Conservation (phyloP, 2,329 filamentous ascomycete genomes). For the Nemania diffusa region DNA sequence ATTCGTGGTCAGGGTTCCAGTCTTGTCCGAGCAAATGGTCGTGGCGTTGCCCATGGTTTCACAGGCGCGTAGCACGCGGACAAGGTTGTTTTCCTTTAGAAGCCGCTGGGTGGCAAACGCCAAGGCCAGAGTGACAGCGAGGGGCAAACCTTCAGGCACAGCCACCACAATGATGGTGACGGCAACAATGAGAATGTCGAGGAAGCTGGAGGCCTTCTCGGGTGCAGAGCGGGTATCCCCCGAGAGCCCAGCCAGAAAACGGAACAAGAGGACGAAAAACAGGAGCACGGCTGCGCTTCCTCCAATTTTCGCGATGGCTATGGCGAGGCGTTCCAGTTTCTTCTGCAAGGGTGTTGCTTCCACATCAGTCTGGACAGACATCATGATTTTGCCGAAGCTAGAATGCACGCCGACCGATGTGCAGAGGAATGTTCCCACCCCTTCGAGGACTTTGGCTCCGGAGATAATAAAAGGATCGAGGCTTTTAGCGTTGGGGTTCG, state of each 20-base stretch:
- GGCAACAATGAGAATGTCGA: constrained; percentile 71
- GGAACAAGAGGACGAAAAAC: constrained; percentile 83
- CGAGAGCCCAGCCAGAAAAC: constrained; percentile 73
- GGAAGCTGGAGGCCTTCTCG: constrained; percentile 70
- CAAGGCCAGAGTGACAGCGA: constrained; percentile 74
- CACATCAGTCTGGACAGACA: constrained; percentile 63
- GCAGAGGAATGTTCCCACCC: constrained; percentile 63
- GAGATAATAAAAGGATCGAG: constrained; percentile 73
- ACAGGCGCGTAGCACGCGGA: constrained; percentile 73
- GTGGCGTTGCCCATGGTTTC: constrained; percentile 79
- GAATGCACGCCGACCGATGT: constrained; percentile 66
- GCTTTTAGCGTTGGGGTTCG: constrained; percentile 56
- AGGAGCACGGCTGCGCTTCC: constrained; percentile 76
- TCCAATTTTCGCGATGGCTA: constrained; percentile 63
- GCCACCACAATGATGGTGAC: constrained; percentile 76
- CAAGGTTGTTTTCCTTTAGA: constrained; percentile 76
- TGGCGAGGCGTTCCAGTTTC: constrained; percentile 62
- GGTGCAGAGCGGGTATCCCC: constrained; percentile 58
- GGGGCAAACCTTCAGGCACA: constrained; percentile 72
- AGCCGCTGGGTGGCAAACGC: constrained; percentile 75
- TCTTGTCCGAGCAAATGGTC: constrained; percentile 84
- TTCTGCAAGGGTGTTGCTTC: constrained; percentile 65
- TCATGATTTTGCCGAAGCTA: constrained; percentile 65
- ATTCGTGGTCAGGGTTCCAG: constrained; percentile 78
- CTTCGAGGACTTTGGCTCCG: constrained; percentile 65